Conservation (phyloP, 495 filamentous ascomycete genomes). For the Symbiotaphrina buchneri region DNA sequence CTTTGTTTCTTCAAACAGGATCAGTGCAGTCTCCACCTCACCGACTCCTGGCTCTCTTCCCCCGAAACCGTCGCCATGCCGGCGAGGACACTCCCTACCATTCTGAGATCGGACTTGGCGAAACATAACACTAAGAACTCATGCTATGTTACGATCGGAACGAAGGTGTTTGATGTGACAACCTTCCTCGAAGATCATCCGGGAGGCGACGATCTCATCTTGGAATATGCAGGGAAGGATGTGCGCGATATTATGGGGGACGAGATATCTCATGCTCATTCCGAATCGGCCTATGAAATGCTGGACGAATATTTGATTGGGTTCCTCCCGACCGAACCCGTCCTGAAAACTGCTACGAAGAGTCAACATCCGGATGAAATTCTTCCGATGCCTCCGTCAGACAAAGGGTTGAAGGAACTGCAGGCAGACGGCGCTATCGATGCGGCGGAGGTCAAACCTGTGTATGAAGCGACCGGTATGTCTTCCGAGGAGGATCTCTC, state of each 20-base stretch:
- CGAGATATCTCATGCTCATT: conserved; percentile 60
- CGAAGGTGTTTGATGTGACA: conserved; percentile 88
- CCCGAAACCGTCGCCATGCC: too few relatives aligned
- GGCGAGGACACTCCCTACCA: conserved; percentile 46
- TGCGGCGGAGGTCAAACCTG: conserved; percentile 11
- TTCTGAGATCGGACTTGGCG: conserved; percentile 56
- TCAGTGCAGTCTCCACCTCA: too few relatives aligned
- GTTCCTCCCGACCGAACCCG: conserved; percentile 31
- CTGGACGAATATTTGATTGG: conserved; percentile 68
- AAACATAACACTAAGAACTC: conserved; percentile 60
- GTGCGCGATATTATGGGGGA: conserved; percentile 66
- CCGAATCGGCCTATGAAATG: conserved; percentile 82
- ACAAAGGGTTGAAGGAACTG: conserved; percentile 17
- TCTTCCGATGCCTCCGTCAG: conserved; percentile 16
- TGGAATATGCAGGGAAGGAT: conserved; percentile 83
- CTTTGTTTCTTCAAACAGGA: too few relatives aligned
- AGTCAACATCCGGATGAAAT: conserved; percentile 22
- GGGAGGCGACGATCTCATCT: conserved; percentile 68
- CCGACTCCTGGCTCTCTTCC: too few relatives aligned
- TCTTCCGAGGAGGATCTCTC: conserved; percentile 72
- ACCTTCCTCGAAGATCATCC: conserved; percentile 75
- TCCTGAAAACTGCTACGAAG: conserved; percentile 20
- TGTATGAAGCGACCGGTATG: conserved; percentile 66
- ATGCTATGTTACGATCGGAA: conserved; percentile 81
- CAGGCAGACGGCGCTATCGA: conserved; percentile 9